Evolutionary conservation across 768 basidiomycete species (phyloP).

Genomic region (Calocera viscosa): DNA sequence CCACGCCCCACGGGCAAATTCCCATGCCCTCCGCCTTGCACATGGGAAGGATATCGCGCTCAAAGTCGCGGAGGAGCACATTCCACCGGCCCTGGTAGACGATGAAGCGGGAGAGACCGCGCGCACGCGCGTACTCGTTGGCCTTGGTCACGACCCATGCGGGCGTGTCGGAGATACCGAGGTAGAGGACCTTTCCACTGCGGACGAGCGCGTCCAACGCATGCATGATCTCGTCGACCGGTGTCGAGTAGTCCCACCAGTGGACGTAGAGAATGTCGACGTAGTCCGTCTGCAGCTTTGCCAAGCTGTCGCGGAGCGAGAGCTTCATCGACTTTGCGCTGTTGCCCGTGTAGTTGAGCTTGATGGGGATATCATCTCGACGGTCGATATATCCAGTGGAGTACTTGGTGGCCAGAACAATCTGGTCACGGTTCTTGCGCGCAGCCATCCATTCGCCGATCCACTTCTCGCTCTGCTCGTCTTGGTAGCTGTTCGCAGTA

Average conservation of each 20-base stretch:
- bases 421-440: constrained; percentile 23
- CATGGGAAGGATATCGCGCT: constrained; percentile 34
- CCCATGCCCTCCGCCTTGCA: constrained; percentile 24
- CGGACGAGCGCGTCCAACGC: constrained; percentile 33
- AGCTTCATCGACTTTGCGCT: constrained; percentile 16
- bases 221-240: constrained; percentile 33
- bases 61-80: constrained; percentile 29
- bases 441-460: constrained; percentile 28
- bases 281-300: constrained; percentile 19
- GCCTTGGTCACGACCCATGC: constrained; percentile 32
- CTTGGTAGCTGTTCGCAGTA: constrained; percentile 35
- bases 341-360: constrained; percentile 15
- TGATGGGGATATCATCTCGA: constrained; percentile 5
- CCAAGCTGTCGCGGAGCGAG: constrained; percentile 17
- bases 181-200: constrained; percentile 35
- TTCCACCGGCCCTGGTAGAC: constrained; percentile 31
- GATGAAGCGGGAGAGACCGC: constrained; percentile 29
- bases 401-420: constrained; percentile 25
- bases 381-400: neutral
- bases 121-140: constrained; percentile 30
- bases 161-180: constrained; percentile 27
- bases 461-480: constrained; percentile 26
- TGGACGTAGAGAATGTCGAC: constrained; percentile 22
- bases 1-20: constrained; percentile 16
- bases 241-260: constrained; percentile 25